These are phyloP conservation scores for Didymella exigua DNA, from an alignment of 2,329 filamentous ascomycete species.

Conservation along the genomic window DNA sequence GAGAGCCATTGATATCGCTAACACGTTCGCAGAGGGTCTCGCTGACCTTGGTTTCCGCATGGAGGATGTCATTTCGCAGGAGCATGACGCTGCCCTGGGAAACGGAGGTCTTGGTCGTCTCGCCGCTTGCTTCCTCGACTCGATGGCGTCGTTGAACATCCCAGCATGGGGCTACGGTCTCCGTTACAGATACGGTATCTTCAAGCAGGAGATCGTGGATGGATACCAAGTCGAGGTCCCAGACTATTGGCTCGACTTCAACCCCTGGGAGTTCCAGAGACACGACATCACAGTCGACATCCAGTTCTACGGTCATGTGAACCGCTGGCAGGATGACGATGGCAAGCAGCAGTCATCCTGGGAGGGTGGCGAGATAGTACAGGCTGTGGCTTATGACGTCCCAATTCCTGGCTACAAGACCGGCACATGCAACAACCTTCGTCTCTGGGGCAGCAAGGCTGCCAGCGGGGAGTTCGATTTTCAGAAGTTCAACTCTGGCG, in stretches of 20 bases:
- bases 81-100: constrained; percentile 93
- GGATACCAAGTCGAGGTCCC: constrained; percentile 98
- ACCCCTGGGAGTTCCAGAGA: constrained; percentile 97
- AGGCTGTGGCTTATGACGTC: constrained; percentile 92
- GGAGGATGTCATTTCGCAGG: constrained; percentile 92
- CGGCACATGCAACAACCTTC: constrained; percentile 90
- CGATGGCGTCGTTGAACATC: constrained; percentile 90
- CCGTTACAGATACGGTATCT: constrained; percentile 91
- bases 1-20: constrained; percentile 15
- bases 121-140: constrained; percentile 96
- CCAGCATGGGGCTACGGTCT: constrained; percentile 97
- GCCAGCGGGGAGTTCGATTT: constrained; percentile 98
- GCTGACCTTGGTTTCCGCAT: constrained; percentile 92
- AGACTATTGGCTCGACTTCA: constrained; percentile 99
- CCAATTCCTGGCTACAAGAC: constrained; percentile 89
- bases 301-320: constrained; percentile 90
- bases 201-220: constrained; percentile 98
- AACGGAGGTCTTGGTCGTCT: constrained; percentile 95
- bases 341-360: constrained; percentile 78
- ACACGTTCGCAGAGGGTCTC: constrained; percentile 70
- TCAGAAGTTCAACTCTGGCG: constrained; percentile 97
- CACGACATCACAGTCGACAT: constrained; percentile 96
- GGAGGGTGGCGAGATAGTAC: constrained; percentile 93
- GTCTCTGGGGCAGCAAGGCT: constrained; percentile 97
- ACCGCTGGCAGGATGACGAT: constrained; percentile 71